Base-by-base conservation (phyloP, 1,284 basidiomycete species). In the Moniliophthora roreri region DNA sequence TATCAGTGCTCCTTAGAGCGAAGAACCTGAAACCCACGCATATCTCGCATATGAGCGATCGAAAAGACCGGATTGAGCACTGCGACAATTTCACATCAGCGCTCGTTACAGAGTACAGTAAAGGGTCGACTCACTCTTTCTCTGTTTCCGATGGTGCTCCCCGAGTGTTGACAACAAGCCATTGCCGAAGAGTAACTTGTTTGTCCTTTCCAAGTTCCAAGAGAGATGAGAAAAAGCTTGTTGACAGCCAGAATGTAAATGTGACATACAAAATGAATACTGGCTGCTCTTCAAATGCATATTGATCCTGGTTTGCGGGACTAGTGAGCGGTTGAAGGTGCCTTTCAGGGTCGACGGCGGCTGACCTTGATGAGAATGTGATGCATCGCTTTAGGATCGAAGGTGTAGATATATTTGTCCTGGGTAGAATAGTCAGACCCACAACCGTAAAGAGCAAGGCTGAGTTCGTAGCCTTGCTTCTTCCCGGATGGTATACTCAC, bases 351-450 rank as follows among this genome's bases (percentile, higher is more conserved):
- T n/a, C 18, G 10, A 6, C 16, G 1, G 26, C 42, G 20, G 23
- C 52, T 10, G 9, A 62, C 63, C 50, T 64, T 70, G 26, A 70
- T 65, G 16, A 72, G 38, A 28, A 72, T 66, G 26, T 69, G 67
- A 50, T 72, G 64, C 47, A 72, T 42, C 2, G 69, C 69, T 53
- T 64, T 65, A 9, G 70, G 66, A 48, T 72, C 70, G 16, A 64
- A 68, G 1, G 62, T 60, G 37, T 66, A 61, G 18, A 69, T 52
- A 47, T 60, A 54, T 37, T 62, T 66, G 32, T 61, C 60, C 67
- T 69, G 13, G 7, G 7, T 11, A 3, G 18, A 4, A 23, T 15
- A 1, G 9, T 15, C n/a, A n/a, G n/a, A n/a, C n/a, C n/a, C n/a
- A n/a, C n/a, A n/a, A n/a, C n/a, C n/a, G n/a, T n/a, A n/a, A n/a